Evolutionary conservation across 331 rosid species (phyloP), one percentile per base, ranked within the genome.

Genomic region (Dryas integrifolia): DNA sequence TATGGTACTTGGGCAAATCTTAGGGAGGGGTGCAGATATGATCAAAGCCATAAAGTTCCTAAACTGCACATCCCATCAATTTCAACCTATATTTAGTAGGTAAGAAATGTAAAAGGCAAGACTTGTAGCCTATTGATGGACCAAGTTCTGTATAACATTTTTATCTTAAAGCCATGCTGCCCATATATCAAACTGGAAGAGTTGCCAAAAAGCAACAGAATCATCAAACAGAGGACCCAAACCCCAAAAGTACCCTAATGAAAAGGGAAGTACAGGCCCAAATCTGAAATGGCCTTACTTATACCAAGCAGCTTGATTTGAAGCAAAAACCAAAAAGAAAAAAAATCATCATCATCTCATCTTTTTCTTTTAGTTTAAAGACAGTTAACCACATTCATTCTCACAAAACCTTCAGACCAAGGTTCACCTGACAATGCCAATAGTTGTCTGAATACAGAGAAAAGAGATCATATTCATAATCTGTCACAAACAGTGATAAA

Each of bases 41-140:
- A 46, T 47, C 76, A 71, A 58, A 45, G 66, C 65, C 11, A 56
- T 70, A 57, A 70, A 43, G 75, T 57, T 71, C 15, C 12, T 57
- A 24, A 43, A 70, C 66, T 56, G 65, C 65, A 58, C 67, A 58
- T 72, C 67, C 76, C 18, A 72, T 41, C 68, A 41, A 6, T 58
- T 16, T 9, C 58, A 58, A 38, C 35, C 53, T 48, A 35, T 9
- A 16, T 63, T 9, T 41, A 16, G 50, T 0, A n/a, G 9, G 50
- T 49, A 63, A 63, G 30, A 43, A 7, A 43, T 15, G 41, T 40
- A 5, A 63, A 40, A 18, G 30, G 61, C 48, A 68, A 39, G 24
- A 44, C 55, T 43, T 21, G 18, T 65, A 65, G 40, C 35, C 16
- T 64, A 59, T 45, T 10, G 3, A 21, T 60, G 15, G 35, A 18